Evolutionary conservation across 257 asterid species (phyloP).

Genomic region (Capsicum chinense): DNA sequence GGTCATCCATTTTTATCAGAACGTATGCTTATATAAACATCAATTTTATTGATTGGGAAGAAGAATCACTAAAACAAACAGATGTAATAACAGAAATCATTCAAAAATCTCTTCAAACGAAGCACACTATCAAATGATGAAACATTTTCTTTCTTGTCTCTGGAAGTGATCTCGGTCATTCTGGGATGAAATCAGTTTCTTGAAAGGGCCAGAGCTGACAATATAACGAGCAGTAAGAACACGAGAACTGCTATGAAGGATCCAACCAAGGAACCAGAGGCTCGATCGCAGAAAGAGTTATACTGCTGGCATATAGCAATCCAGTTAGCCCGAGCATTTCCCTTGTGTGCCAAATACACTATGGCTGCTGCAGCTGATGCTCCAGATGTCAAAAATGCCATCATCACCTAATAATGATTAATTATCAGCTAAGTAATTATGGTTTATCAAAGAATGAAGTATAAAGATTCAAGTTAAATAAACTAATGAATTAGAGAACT

Average conservation of each 20-base stretch:
- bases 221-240: constrained; percentile 53
- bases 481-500: not conserved
- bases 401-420: constrained; percentile 45
- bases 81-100: constrained; percentile 9
- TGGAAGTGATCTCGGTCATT: not conserved
- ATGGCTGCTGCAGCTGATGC: constrained; percentile 85
- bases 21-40: not conserved
- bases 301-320: constrained; percentile 59
- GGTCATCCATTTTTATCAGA: not conserved
- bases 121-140: not conserved
- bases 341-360: constrained; percentile 68
- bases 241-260: constrained; percentile 63
- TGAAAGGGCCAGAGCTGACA: constrained; percentile 67
- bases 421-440: constrained; percentile 11
- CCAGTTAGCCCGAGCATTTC: constrained; percentile 60
- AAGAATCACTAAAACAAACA: constrained; percentile 24
- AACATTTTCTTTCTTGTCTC: not conserved
- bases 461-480: not conserved
- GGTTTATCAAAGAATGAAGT: not conserved
- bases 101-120: not conserved
- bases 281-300: constrained; percentile 68
- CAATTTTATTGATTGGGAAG: constrained; percentile 22
- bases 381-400: constrained; percentile 63
- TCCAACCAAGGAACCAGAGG: constrained; percentile 78
- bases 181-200: constrained; percentile 25